Evolutionary conservation across 495 filamentous ascomycete genomes (phyloP).

Genomic region (Delitschia confertaspora): DNA sequence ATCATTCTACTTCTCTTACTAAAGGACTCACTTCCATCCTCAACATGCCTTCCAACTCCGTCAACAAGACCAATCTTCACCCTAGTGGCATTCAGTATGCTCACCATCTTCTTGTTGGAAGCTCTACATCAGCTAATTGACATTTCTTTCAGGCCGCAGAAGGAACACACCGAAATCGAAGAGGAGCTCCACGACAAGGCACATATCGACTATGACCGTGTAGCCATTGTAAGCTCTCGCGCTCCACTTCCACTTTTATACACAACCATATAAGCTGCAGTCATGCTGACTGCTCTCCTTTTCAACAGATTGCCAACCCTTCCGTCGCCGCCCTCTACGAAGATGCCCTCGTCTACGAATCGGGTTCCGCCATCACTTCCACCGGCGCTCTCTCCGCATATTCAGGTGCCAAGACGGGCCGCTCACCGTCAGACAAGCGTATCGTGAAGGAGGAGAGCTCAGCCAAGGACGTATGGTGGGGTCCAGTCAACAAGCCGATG

Average conservation of each 20-base stretch:
- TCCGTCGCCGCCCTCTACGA: constrained; percentile 93
- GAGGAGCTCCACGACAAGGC: constrained; percentile 96
- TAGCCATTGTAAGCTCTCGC: constrained; percentile 72
- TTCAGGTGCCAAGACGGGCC: constrained; percentile 95
- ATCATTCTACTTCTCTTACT: constrained; percentile 52
- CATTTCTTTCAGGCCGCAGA: constrained; percentile 51
- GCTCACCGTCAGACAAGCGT: constrained; percentile 93
- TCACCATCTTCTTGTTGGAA: constrained; percentile 14
- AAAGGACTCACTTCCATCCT: constrained; percentile 45
- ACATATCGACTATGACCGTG: constrained; percentile 98
- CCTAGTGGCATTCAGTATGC: constrained; percentile 85
- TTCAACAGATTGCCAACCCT: constrained; percentile 71
- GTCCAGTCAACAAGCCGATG: constrained; percentile 98
- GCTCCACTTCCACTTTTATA: constrained; percentile 5
- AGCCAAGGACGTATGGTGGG: constrained; percentile 92
- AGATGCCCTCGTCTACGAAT: constrained; percentile 98
- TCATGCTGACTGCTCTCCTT: constrained; percentile 9
- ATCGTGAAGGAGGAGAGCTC: constrained; percentile 88
- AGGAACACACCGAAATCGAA: constrained; percentile 90
- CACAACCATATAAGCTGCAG: neutral
- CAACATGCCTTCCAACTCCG: constrained; percentile 67
- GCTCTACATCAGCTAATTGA: constrained; percentile 8
- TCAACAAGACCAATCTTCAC: constrained; percentile 85
- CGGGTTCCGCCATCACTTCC: constrained; percentile 91
- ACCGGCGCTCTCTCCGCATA: constrained; percentile 92